Conservation (phyloP, 805 yeast genomes). For the Candida koratica region DNA sequence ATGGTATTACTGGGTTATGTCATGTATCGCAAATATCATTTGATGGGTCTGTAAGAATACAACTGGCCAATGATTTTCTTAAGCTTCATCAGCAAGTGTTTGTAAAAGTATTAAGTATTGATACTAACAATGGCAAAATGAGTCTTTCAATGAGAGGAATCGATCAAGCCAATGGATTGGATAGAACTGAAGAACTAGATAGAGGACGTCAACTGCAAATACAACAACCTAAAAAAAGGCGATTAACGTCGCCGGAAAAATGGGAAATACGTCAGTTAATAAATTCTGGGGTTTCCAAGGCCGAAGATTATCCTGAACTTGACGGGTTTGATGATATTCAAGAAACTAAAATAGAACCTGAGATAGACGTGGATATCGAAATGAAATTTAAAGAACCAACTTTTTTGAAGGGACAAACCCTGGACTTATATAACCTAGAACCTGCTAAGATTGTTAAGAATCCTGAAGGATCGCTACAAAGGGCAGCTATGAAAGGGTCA, state of each 20-base stretch:
- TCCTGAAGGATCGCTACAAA: conserved; percentile 73
- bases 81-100: conserved; percentile 56
- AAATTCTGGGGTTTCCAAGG: conserved; percentile 68
- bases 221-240: conserved; percentile 19
- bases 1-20: conserved; percentile 53
- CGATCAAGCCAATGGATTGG: conserved; percentile 65
- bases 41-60: conserved; percentile 41
- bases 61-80: conserved; percentile 57
- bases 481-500: conserved; percentile 77
- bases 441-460: conserved; percentile 60
- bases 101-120: conserved; percentile 48
- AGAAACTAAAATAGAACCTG: conserved; percentile 24
- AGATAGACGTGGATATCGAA: conserved; percentile 65
- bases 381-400: conserved; percentile 65
- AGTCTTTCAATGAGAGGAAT: conserved; percentile 66
- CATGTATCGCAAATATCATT: conserved; percentile 68
- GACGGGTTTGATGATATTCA: conserved; percentile 19
- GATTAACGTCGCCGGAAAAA: conserved; percentile 78
- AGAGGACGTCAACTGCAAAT: conserved; percentile 10
- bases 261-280: conserved; percentile 88
- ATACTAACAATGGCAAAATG: conserved; percentile 32
- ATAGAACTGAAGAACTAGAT: conserved; percentile 21
- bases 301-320: conserved; percentile 66
- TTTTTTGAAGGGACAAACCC: conserved; percentile 57
- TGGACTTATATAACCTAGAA: conserved; percentile 32